Percentiles rank a stretch among this genome's conserved stretches.
phyloP scores from a whole-genome alignment of 768 basidiomycete genomes.

The Suillus discolor region DNA sequence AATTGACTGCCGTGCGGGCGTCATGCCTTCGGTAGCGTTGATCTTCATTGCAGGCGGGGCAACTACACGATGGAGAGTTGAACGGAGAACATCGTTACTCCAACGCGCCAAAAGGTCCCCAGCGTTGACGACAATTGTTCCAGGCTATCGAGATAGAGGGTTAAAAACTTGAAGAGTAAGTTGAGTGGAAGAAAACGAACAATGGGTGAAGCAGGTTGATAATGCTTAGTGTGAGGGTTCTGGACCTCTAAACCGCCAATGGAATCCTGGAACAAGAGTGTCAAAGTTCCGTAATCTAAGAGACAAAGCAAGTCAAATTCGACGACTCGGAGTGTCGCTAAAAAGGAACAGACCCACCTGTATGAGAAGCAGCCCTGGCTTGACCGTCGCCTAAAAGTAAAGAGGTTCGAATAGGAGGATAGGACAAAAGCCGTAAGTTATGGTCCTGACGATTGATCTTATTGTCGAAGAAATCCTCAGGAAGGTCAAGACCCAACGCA shows the following conservation, averaged over 20 bases:
- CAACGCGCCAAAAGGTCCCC: conserved; percentile 82
- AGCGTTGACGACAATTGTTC: conserved; percentile 81
- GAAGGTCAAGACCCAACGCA: conserved; percentile 75
- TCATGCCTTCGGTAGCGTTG: conserved; percentile 52
- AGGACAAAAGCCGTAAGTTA: conserved; percentile 79
- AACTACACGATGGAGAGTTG: conserved; percentile 83
- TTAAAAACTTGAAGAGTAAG: not conserved
- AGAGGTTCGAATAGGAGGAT: conserved; percentile 70
- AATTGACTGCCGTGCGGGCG: conserved; percentile 73
- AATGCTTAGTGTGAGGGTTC: conserved; percentile 74
- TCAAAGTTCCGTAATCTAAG: conserved; percentile 82
- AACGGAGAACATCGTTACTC: conserved; percentile 80
- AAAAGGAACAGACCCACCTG: conserved; percentile 43
- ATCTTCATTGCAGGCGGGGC: conserved; percentile 59
- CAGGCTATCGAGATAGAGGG: conserved; percentile 49
- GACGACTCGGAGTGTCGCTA: not conserved
- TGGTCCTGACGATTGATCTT: conserved; percentile 78
- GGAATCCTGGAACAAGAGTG: conserved; percentile 80
- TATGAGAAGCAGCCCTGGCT: conserved; percentile 82
- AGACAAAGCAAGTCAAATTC: not conserved
- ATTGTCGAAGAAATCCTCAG: conserved; percentile 74
- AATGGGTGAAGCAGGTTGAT: conserved; percentile 74
- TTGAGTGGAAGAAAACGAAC: conserved; percentile 42
- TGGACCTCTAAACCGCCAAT: conserved; percentile 84
- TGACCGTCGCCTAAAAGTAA: conserved; percentile 65